A percentile compares a stretch with the other conserved stretches of the same genome.
These are phyloP conservation scores for Physocladia obscura DNA, from an alignment of 192 early-diverging fungal genomes.

Conservation along the genomic window DNA sequence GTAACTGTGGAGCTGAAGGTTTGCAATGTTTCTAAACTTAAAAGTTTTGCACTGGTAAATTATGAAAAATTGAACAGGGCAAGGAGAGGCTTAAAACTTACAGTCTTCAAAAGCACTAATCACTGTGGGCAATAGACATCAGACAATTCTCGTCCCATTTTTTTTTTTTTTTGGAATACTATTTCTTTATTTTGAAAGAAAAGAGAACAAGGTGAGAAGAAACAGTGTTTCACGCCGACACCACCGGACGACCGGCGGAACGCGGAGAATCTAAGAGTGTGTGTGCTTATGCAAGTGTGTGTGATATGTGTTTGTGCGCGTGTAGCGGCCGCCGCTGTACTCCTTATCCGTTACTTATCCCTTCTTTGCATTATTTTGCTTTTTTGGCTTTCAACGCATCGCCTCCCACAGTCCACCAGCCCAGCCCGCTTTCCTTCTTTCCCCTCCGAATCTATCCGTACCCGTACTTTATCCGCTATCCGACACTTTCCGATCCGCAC, in stretches of 20 bases:
- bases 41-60: neutral
- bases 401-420: neutral
- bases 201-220: neutral
- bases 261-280: too few species aligned
- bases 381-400: neutral
- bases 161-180: neutral
- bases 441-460: neutral
- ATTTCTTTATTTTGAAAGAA: neutral
- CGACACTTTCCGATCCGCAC: neutral
- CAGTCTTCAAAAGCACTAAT: neutral
- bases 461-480: neutral
- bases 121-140: neutral
- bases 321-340: neutral
- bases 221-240: neutral
- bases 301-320: too few species aligned
- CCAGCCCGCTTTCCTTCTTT: neutral
- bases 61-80: slow-evolving; percentile 23
- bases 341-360: neutral
- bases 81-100: slow-evolving; percentile 43
- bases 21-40: too few species aligned
- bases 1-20: slow-evolving; percentile 38
- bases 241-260: too few species aligned
- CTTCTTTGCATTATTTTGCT: neutral
- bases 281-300: too few species aligned
- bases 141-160: neutral